phyloP scores from a whole-genome alignment of 768 basidiomycete species.

The Tephrocybe rancida region DNA sequence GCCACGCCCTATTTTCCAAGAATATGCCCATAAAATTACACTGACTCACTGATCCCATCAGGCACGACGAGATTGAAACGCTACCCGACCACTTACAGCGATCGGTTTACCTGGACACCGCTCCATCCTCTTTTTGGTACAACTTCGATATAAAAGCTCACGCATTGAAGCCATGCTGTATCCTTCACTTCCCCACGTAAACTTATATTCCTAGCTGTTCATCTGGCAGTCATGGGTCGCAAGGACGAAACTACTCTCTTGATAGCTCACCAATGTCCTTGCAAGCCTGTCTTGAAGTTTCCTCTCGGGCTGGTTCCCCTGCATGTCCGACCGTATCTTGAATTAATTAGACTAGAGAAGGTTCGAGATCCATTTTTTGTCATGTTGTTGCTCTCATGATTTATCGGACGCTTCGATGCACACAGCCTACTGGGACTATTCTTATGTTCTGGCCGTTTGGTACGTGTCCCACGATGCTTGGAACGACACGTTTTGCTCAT shows the following conservation, averaged over 20 bases:
- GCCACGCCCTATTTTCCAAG: conserved; percentile 7
- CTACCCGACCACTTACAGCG: conserved; percentile 2
- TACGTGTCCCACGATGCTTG: conserved; percentile 19
- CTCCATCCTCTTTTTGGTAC: neutral
- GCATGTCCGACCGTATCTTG: conserved; percentile 42
- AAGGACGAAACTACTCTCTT: conserved; percentile 26
- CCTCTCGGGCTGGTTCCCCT: conserved; percentile 33
- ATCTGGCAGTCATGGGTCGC: conserved; percentile 20
- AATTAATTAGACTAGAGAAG: conserved; percentile 54
- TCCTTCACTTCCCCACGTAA: neutral
- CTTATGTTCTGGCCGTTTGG: conserved; percentile 60
- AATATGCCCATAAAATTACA: conserved; percentile 4
- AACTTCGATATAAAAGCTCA: conserved; percentile 16
- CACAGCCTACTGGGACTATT: conserved; percentile 51
- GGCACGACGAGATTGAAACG: conserved; percentile 13
- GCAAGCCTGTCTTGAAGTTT: conserved; percentile 24
- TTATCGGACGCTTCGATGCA: too few relatives aligned
- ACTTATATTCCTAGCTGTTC: neutral
- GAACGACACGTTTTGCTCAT: neutral
- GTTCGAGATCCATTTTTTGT: conserved; percentile 21
- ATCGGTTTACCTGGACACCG: neutral
- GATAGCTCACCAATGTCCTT: conserved; percentile 20
- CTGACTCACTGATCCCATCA: conserved; percentile 11
- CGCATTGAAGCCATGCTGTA: neutral
- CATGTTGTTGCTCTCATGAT: too few relatives aligned